Percentiles rank a stretch among this genome's conserved stretches.
Conservation (phyloP, 306 rosid genomes). For the Quercus cerris region DNA sequence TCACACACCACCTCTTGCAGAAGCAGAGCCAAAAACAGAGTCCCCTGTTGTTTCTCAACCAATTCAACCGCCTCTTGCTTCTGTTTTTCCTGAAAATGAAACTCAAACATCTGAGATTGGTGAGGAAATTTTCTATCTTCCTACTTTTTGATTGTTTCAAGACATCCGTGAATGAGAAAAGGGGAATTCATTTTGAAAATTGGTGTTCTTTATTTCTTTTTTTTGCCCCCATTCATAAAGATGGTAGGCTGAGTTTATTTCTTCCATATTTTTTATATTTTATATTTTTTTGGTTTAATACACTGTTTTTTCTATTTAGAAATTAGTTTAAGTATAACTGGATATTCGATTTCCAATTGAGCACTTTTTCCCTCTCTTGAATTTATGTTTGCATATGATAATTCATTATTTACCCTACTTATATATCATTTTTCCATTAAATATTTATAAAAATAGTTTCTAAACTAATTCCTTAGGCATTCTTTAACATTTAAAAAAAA, state of each 20-base stretch:
- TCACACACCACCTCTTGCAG: slow-evolving; percentile 4
- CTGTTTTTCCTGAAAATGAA: slow-evolving; percentile 16
- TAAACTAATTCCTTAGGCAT: too few relatives aligned
- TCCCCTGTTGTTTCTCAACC: neutral
- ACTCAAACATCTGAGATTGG: slow-evolving; percentile 27
- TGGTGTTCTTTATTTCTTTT: neutral
- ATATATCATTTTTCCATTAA: too few relatives aligned
- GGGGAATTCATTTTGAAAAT: neutral
- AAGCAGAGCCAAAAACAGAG: slow-evolving; percentile 5
- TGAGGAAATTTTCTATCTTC: neutral
- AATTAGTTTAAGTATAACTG: neutral
- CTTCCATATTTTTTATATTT: too few relatives aligned
- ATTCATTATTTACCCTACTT: too few relatives aligned
- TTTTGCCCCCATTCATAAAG: neutral
- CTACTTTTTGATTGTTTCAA: neutral
- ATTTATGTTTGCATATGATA: too few relatives aligned
- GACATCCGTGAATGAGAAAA: neutral
- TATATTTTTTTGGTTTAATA: too few relatives aligned
- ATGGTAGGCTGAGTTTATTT: too few relatives aligned
- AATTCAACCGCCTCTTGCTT: slow-evolving; percentile 9
- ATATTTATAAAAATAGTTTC: too few relatives aligned
- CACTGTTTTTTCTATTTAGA: neutral
- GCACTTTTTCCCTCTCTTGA: too few relatives aligned
- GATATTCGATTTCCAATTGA: too few relatives aligned
- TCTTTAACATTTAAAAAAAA: too few relatives aligned